A percentile compares a stretch with the other conserved stretches of the same genome.
Evolutionary conservation across 2,329 filamentous ascomycete species (phyloP).

Genomic region (Cordyceps fumosorosea): DNA sequence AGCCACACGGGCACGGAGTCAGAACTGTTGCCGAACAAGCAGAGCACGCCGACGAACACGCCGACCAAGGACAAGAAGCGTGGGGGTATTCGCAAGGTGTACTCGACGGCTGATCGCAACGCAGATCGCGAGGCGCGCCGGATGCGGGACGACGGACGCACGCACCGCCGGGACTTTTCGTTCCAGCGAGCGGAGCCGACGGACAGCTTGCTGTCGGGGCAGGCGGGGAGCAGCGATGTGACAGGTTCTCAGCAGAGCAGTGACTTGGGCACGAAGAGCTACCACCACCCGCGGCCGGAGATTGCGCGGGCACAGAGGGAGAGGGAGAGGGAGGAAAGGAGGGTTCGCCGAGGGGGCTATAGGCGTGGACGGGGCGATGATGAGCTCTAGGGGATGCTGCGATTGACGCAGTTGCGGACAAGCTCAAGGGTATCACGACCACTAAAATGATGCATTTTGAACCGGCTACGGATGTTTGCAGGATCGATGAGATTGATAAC

Average conservation of each 20-base stretch:
- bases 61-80: slow-evolving; percentile 33
- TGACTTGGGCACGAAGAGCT: slow-evolving; percentile 52
- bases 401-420: too few species aligned
- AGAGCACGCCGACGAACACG: slow-evolving; percentile 48
- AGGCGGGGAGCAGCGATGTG: slow-evolving; percentile 22
- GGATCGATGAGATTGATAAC: background rate
- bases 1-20: slow-evolving; percentile 54
- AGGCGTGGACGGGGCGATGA: slow-evolving; percentile 28
- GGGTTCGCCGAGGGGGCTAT: slow-evolving; percentile 29
- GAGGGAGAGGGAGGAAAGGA: slow-evolving; percentile 28
- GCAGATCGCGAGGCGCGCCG: slow-evolving; percentile 44
- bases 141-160: slow-evolving; percentile 42
- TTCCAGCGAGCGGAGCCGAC: slow-evolving; percentile 40
- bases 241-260: slow-evolving; percentile 26
- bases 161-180: slow-evolving; percentile 44
- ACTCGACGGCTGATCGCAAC: slow-evolving; percentile 52
- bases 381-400: slow-evolving; percentile 13
- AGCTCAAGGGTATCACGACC: background rate
- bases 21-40: slow-evolving; percentile 53
- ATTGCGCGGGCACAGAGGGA: slow-evolving; percentile 30
- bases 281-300: slow-evolving; percentile 50
- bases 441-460: background rate
- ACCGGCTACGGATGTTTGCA: background rate
- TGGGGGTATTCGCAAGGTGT: slow-evolving; percentile 54
- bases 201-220: slow-evolving; percentile 23